Conservation (phyloP, 495 filamentous ascomycete genomes). For the Daldinia loculata region DNA sequence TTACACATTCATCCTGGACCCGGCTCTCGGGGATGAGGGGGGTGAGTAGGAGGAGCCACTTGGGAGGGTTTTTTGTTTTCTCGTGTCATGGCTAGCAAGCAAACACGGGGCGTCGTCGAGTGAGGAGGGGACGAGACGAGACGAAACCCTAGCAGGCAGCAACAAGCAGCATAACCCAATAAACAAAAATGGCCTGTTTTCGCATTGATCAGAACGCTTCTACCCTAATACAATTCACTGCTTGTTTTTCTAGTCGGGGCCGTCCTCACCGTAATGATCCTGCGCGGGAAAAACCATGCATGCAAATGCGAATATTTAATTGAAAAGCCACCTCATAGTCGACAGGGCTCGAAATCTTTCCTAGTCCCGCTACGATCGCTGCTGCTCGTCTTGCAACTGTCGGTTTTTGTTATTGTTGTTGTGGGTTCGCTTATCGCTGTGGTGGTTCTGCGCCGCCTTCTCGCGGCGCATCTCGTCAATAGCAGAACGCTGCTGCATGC, state of each 20-base stretch:
- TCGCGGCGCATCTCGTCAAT: constrained; percentile 86
- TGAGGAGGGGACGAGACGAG: background rate
- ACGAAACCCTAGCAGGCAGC: constrained; percentile 2
- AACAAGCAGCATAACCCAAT: constrained; percentile 1
- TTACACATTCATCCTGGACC: background rate
- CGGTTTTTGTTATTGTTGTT: constrained; percentile 45
- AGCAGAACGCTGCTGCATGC: constrained; percentile 80
- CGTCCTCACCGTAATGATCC: constrained; percentile 30
- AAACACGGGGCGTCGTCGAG: constrained; percentile 3
- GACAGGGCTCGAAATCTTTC: background rate
- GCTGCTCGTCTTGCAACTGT: constrained; percentile 45
- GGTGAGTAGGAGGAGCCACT: background rate
- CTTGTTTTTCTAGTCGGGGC: constrained; percentile 14
- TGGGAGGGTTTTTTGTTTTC: background rate
- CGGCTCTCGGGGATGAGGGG: background rate
- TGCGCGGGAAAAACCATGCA: constrained; percentile 15
- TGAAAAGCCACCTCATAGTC: background rate
- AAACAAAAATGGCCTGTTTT: constrained; percentile 12
- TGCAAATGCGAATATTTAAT: constrained; percentile 10
- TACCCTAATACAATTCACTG: constrained; percentile 13
- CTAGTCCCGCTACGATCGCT: constrained; percentile 29
- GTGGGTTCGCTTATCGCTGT: constrained; percentile 53
- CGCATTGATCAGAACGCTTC: constrained; percentile 30
- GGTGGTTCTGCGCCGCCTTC: constrained; percentile 64
- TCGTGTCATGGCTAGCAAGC: constrained; percentile 7